Evolutionary conservation across 1,139 yeast genomes (phyloP).

Genomic region (Sugiyamaella pinicola): DNA sequence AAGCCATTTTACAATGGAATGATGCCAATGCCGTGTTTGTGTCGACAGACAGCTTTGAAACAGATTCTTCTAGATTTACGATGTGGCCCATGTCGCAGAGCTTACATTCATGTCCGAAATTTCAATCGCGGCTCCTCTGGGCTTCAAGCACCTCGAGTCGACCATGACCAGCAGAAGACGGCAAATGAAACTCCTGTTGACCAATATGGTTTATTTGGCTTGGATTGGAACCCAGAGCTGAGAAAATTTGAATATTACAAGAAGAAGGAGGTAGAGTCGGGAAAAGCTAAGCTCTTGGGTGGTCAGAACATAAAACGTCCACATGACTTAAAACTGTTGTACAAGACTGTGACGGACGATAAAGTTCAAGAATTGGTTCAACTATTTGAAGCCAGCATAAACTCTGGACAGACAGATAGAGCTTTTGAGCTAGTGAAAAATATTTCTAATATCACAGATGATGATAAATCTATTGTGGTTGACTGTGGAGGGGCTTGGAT

Average conservation of each 20-base stretch:
- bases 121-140: neutral
- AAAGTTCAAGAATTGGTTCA: conserved; percentile 2
- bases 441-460: conserved; percentile 1
- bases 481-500: conserved; percentile 13
- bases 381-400: conserved; percentile 12
- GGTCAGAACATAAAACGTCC: neutral
- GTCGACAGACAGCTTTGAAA: neutral
- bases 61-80: neutral
- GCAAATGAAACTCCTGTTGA: neutral
- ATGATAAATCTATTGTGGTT: neutral
- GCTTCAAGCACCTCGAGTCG: neutral
- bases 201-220: neutral
- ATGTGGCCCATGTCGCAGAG: neutral
- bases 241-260: neutral
- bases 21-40: neutral
- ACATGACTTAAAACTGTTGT: conserved; percentile 1
- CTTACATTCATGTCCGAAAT: neutral
- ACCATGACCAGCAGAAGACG: neutral
- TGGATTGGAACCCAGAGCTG: conserved; percentile 3
- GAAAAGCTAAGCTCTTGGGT: neutral
- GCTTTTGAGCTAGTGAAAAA: conserved; percentile 4
- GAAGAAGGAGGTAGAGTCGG: neutral
- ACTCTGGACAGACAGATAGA: conserved; percentile 2
- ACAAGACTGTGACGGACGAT: neutral
- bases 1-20: neutral